Evolutionary conservation across 306 rosid species (phyloP).

Genomic region (Prunus dulcis): DNA sequence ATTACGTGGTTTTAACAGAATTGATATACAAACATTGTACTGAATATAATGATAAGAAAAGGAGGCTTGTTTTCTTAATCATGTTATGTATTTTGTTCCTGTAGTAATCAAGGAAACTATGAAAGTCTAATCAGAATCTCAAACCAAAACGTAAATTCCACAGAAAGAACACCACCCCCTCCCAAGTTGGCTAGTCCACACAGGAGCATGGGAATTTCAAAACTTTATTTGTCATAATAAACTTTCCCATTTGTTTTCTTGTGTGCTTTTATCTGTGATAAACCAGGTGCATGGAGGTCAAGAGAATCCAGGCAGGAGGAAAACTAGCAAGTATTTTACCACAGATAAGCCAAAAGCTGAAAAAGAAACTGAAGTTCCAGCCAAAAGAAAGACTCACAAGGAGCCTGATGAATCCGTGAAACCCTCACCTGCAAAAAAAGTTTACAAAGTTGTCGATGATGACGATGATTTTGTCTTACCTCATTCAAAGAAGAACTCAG

Average conservation of each 20-base stretch:
- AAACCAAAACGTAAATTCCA: not conserved
- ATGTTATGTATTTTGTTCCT: not conserved
- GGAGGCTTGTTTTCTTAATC: not conserved
- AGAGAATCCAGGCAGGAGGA: constrained; percentile 64
- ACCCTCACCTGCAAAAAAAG: constrained; percentile 41
- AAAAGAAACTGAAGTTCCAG: constrained; percentile 50
- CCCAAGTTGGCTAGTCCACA: not conserved
- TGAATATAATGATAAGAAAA: not conserved
- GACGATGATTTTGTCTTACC: constrained; percentile 46
- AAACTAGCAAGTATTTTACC: constrained; percentile 73
- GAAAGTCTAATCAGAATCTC: not conserved
- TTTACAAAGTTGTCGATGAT: constrained; percentile 38
- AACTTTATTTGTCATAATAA: not conserved
- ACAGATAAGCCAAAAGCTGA: constrained; percentile 51
- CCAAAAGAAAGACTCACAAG: constrained; percentile 60
- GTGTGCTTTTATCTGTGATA: not conserved
- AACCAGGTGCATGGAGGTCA: constrained; percentile 50
- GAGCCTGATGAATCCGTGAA: constrained; percentile 36
- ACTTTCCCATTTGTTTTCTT: not conserved
- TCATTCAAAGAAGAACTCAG: constrained; percentile 38
- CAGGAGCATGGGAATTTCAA: not conserved
- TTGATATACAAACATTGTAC: not conserved
- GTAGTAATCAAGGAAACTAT: not conserved
- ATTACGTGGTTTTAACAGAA: not conserved
- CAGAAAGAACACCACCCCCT: too few relatives aligned